These are phyloP conservation scores for Podospora tetraspora DNA, from an alignment of 495 filamentous ascomycete genomes.

Conservation along the genomic window DNA sequence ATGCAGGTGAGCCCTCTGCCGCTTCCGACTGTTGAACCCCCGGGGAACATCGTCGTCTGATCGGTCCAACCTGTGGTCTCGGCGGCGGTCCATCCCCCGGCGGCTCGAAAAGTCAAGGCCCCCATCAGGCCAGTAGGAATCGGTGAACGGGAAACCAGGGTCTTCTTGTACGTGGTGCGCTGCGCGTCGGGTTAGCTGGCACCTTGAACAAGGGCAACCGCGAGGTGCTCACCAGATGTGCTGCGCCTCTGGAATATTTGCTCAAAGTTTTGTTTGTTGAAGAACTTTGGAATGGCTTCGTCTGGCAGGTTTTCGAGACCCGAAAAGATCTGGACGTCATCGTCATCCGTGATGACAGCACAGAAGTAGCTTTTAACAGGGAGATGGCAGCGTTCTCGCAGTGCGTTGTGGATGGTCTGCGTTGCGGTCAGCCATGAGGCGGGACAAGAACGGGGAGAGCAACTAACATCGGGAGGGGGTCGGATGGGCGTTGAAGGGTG, in stretches of 20 bases:
- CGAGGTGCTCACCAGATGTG: conserved; percentile 9
- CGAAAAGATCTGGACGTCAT: conserved; percentile 28
- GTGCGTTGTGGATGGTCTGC: conserved; percentile 36
- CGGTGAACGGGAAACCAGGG: conserved; percentile 11
- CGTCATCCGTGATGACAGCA: conserved; percentile 30
- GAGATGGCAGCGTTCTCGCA: conserved; percentile 38
- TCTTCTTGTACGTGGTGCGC: conserved; percentile 1
- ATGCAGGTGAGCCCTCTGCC: conserved; percentile 27
- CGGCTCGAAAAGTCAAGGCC: conserved; percentile 5
- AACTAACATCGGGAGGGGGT: conserved; percentile 21
- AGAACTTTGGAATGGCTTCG: conserved; percentile 27
- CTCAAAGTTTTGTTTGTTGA: conserved; percentile 30
- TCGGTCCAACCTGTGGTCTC: conserved; percentile 4
- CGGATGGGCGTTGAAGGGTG: conserved; percentile 12
- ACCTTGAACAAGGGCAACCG: not conserved
- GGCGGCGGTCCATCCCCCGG: conserved; percentile 16
- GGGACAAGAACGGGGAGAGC: not conserved
- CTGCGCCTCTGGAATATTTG: conserved; percentile 13
- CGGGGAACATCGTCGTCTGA: conserved; percentile 10
- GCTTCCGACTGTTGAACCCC: conserved; percentile 30
- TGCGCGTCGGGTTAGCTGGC: not conserved
- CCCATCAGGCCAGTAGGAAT: conserved; percentile 11
- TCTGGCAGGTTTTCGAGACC: conserved; percentile 24
- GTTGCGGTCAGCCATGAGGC: conserved; percentile 13
- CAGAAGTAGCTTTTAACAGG: conserved; percentile 35